Percentiles rank a stretch among this genome's conserved stretches.
phyloP scores from a whole-genome alignment of 164 flowering plant species.

The Warburgia ugandensis region DNA sequence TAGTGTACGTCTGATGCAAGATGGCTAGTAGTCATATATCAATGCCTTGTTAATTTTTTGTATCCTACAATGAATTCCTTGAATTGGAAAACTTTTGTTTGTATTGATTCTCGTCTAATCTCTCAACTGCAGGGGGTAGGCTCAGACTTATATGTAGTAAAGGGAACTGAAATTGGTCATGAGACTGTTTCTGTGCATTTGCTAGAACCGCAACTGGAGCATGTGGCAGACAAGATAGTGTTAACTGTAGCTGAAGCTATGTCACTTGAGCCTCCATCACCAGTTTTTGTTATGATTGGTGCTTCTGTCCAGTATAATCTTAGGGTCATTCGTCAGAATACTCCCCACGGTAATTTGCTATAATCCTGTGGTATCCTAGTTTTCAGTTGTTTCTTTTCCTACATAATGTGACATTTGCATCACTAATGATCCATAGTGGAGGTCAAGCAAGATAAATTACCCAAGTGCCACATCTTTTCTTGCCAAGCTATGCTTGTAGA shows the following conservation, averaged over 20 bases:
- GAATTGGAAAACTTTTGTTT: background rate
- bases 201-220: conserved; percentile 55
- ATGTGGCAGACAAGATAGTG: conserved; percentile 59
- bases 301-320: conserved; percentile 60
- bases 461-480: too few species aligned
- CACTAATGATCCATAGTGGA: too few species aligned
- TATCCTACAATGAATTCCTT: background rate
- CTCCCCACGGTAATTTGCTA: conserved; percentile 53
- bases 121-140: conserved; percentile 56
- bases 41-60: background rate
- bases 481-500: too few species aligned
- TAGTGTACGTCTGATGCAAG: conserved; percentile 52
- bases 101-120: background rate
- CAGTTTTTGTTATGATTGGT: conserved; percentile 71
- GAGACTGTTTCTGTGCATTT: conserved; percentile 74
- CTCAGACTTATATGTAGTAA: conserved; percentile 73
- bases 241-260: conserved; percentile 95
- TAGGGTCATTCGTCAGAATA: conserved; percentile 65
- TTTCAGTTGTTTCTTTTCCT: background rate
- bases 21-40: too few species aligned
- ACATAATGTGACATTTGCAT: background rate
- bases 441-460: too few species aligned
- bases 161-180: conserved; percentile 79
- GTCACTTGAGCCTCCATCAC: conserved; percentile 93
- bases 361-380: too few species aligned